These are phyloP conservation scores for Periglandula ipomoeae DNA, from an alignment of 2,329 filamentous ascomycete species.

Conservation along the genomic window DNA sequence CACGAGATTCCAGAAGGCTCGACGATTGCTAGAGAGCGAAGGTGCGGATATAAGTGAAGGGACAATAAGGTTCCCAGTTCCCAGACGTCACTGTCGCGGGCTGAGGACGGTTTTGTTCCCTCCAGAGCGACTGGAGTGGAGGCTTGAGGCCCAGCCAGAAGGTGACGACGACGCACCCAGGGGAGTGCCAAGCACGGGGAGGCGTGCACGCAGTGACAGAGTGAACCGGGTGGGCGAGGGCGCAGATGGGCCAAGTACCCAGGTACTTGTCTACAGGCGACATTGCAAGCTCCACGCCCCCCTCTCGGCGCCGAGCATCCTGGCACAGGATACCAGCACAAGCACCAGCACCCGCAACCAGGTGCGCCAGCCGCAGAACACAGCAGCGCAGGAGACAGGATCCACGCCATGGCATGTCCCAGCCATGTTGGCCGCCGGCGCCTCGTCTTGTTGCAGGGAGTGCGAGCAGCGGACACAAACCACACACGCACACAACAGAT, in stretches of 20 bases:
- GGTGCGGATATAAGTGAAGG: neutral
- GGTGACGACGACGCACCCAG: neutral
- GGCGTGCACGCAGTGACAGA: neutral
- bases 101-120: constrained; percentile 1
- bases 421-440: no score
- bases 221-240: neutral
- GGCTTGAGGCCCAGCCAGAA: neutral
- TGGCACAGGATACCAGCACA: no score
- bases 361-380: no score
- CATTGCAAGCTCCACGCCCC: neutral
- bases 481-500: no score
- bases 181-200: neutral
- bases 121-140: neutral
- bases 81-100: neutral
- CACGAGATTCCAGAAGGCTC: neutral
- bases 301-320: neutral
- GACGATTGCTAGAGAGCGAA: neutral
- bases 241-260: neutral
- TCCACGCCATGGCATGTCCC: no score
- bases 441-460: no score
- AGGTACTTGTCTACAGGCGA: neutral
- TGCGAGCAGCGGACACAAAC: no score
- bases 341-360: no score
- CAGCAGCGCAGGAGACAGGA: no score
- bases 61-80: neutral